Conservation (phyloP, 345 rosid genomes). For the Cardamine chenopodiifolia region DNA sequence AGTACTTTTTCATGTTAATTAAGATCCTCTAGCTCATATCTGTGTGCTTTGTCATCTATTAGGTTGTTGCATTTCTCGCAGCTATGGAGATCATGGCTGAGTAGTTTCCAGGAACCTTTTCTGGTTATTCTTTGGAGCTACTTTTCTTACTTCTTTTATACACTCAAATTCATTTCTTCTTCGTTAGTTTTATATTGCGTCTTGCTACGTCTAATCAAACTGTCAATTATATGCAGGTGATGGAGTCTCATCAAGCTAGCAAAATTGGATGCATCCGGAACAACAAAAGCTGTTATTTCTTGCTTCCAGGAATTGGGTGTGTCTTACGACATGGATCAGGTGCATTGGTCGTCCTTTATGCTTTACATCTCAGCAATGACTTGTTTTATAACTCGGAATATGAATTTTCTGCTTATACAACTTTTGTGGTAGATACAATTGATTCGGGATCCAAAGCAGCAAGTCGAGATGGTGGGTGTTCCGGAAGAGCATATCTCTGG, state of each 20-base stretch:
- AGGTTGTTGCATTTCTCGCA: conserved; percentile 98
- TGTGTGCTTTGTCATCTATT: conserved; percentile 33
- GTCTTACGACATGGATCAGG: conserved; percentile 77
- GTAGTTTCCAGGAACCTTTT: conserved; percentile 94
- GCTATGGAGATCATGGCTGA: conserved; percentile 98
- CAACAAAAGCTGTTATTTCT: conserved; percentile 94
- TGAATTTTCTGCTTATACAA: conserved; percentile 12
- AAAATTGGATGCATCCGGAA: conserved; percentile 93
- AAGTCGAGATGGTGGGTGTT: conserved; percentile 87
- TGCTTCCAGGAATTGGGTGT: conserved; percentile 94
- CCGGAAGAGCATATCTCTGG: conserved; percentile 83
- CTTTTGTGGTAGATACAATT: conserved; percentile 60
- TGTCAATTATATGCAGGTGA: conserved; percentile 54
- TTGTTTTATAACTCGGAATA: background rate
- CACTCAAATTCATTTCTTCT: background rate
- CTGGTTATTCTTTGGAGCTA: conserved; percentile 88
- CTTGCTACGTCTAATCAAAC: conserved; percentile 3
- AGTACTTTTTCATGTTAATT: background rate
- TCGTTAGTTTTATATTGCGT: background rate
- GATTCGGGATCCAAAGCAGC: conserved; percentile 82
- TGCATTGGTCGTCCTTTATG: conserved; percentile 28
- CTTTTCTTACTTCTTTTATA: background rate
- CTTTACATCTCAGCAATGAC: background rate
- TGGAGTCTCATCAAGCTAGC: conserved; percentile 95
- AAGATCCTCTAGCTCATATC: conserved; percentile 29